phyloP scores from a whole-genome alignment of 2,329 filamentous ascomycete genomes.

The Mycosphaerella sp. region DNA sequence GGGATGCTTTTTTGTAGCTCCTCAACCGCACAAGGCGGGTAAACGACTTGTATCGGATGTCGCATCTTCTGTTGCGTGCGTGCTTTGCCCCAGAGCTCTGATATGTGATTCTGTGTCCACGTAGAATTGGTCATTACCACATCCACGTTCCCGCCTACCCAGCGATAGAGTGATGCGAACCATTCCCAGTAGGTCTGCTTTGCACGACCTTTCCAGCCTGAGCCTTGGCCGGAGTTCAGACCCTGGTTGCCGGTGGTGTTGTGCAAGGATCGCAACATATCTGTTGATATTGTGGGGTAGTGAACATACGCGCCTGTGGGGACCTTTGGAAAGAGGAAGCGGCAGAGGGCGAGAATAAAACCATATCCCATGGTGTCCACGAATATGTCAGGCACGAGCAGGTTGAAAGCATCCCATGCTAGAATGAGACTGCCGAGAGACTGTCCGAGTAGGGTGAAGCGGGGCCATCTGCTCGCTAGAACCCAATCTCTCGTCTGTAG shows the following conservation, averaged over 20 bases:
- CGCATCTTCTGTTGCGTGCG: slow-evolving; percentile 45
- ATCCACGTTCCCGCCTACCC: slow-evolving; percentile 76
- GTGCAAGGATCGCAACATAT: slow-evolving; percentile 69
- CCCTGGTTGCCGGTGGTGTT: slow-evolving; percentile 52
- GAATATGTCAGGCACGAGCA: slow-evolving; percentile 88
- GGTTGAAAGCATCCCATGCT: slow-evolving; percentile 86
- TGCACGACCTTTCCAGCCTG: slow-evolving; percentile 59
- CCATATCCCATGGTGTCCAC: slow-evolving; percentile 98
- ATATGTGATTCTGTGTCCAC: slow-evolving; percentile 85
- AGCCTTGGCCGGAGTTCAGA: slow-evolving; percentile 76
- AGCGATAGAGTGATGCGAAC: slow-evolving; percentile 77
- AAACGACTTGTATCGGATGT: slow-evolving; percentile 66
- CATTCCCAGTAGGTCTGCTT: slow-evolving; percentile 82
- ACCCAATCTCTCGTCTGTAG: slow-evolving; percentile 82
- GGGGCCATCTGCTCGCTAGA: slow-evolving; percentile 78
- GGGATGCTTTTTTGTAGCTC: slow-evolving; percentile 71
- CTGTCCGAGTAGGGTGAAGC: slow-evolving; percentile 90
- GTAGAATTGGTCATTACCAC: slow-evolving; percentile 96
- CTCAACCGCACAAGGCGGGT: slow-evolving; percentile 84
- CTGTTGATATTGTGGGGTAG: slow-evolving; percentile 96
- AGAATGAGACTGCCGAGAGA: slow-evolving; percentile 81
- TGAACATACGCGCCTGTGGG: slow-evolving; percentile 93
- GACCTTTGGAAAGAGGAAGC: slow-evolving; percentile 70
- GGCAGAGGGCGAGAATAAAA: slow-evolving; percentile 76
- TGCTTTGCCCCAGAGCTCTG: slow-evolving; percentile 63